Percentiles rank a stretch among this genome's conserved stretches.
These are phyloP conservation scores for Cordia subcordata DNA, from an alignment of 257 asterid genomes.

Conservation along the genomic window DNA sequence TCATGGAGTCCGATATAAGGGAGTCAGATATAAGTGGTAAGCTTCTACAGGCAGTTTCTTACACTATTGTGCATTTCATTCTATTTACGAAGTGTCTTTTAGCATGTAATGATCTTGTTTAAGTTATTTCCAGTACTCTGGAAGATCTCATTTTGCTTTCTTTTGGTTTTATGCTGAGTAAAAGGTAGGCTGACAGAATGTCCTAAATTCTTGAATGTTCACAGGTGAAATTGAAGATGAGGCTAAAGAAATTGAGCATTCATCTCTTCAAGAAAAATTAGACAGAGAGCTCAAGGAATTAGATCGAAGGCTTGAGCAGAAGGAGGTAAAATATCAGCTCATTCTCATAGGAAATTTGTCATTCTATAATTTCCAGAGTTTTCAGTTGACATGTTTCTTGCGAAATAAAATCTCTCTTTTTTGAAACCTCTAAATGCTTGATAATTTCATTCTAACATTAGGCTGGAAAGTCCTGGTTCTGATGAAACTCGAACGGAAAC, in stretches of 20 bases:
- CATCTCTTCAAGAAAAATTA: conserved; percentile 82
- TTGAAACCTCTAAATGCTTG: neutral
- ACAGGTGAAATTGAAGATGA: conserved; percentile 70
- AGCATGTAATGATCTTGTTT: neutral
- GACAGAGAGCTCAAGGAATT: conserved; percentile 86
- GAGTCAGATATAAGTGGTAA: conserved; percentile 53
- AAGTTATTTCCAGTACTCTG: neutral
- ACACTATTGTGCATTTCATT: neutral
- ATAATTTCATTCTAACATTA: neutral
- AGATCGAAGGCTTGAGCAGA: conserved; percentile 82
- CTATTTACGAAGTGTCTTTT: neutral
- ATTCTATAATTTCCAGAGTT: neutral
- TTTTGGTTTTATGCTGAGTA: neutral
- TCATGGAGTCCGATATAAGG: conserved; percentile 45
- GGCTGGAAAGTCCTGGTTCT: neutral
- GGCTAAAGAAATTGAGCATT: conserved; percentile 82
- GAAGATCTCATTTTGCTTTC: neutral
- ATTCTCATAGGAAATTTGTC: neutral
- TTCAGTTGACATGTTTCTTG: too few relatives aligned
- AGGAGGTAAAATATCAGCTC: conserved; percentile 53
- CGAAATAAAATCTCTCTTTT: too few relatives aligned
- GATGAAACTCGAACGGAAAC: neutral
- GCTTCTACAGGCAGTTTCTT: conserved; percentile 11
- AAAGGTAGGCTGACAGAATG: conserved; percentile 2
- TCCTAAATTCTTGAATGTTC: conserved; percentile 14